Conservation (phyloP, 495 filamentous ascomycete species). For the Endocarpon pusillum region DNA sequence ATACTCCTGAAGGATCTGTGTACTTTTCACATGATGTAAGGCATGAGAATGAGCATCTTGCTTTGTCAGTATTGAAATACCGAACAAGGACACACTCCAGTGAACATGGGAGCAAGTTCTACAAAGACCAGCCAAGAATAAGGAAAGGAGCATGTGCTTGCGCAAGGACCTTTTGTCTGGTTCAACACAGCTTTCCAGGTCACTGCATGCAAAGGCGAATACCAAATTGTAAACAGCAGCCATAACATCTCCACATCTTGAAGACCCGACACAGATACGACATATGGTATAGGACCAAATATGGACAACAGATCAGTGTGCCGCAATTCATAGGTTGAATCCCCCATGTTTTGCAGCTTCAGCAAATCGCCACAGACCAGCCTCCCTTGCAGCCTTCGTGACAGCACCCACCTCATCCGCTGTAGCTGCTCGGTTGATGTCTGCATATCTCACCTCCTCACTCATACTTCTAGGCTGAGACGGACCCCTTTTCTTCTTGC, state of each 20-base stretch:
- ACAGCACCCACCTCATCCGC: conserved; percentile 44
- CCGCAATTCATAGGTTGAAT: conserved; percentile 47
- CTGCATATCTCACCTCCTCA: conserved; percentile 45
- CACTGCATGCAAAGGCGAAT: neutral
- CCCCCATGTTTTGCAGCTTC: conserved; percentile 51
- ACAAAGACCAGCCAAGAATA: too few species aligned
- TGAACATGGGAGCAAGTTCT: too few species aligned
- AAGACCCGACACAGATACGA: neutral
- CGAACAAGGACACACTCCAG: too few species aligned
- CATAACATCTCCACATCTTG: neutral
- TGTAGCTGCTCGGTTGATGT: conserved; percentile 54
- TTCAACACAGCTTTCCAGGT: neutral
- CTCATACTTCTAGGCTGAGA: too few species aligned
- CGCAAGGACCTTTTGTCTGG: neutral
- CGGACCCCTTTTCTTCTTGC: conserved; percentile 34
- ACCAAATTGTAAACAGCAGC: neutral
- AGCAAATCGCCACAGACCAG: conserved; percentile 59
- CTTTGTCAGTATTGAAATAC: too few species aligned
- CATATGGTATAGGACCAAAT: neutral
- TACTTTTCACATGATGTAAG: too few species aligned
- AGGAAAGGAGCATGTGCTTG: neutral
- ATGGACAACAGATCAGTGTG: neutral
- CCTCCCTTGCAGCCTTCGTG: conserved; percentile 42
- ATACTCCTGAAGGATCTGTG: too few species aligned
- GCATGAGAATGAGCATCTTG: too few species aligned